phyloP scores from a whole-genome alignment of 768 basidiomycete genomes.

The Suillus hirtellus region DNA sequence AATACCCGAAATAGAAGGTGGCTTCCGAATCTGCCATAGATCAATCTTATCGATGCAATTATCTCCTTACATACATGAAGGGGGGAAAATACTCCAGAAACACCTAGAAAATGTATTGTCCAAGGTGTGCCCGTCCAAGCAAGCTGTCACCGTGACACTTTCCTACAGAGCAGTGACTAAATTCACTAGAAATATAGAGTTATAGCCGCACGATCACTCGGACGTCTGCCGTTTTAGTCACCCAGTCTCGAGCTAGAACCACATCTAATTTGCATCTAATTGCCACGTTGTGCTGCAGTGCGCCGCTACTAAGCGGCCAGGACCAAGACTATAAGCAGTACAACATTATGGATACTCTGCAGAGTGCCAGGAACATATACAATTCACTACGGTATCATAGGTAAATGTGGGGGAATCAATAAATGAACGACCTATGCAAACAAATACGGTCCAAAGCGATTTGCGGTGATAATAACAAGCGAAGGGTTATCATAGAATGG shows the following conservation, averaged over 20 bases:
- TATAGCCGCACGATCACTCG: too few species aligned
- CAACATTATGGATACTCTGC: conserved; percentile 7
- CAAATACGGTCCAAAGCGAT: conserved; percentile 9
- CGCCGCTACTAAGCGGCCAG: background rate
- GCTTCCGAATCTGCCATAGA: background rate
- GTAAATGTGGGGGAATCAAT: conserved; percentile 18
- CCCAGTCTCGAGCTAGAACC: too few species aligned
- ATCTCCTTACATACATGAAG: too few species aligned
- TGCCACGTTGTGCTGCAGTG: background rate
- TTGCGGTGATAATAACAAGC: conserved; percentile 1
- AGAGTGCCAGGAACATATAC: conserved; percentile 5
- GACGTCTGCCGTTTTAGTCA: too few species aligned
- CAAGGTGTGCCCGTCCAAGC: background rate
- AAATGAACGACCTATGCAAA: conserved; percentile 10
- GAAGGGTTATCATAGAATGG: background rate
- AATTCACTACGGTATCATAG: conserved; percentile 15
- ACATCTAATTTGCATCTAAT: background rate
- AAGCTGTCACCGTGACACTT: background rate
- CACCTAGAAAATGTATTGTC: background rate
- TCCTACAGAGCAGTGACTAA: background rate
- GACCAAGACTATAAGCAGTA: background rate
- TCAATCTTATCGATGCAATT: too few species aligned
- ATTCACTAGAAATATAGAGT: background rate
- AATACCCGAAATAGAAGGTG: background rate
- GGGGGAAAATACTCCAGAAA: too few species aligned